Conservation (phyloP, 805 yeast genomes). For the Clavispora phyllophila region DNA sequence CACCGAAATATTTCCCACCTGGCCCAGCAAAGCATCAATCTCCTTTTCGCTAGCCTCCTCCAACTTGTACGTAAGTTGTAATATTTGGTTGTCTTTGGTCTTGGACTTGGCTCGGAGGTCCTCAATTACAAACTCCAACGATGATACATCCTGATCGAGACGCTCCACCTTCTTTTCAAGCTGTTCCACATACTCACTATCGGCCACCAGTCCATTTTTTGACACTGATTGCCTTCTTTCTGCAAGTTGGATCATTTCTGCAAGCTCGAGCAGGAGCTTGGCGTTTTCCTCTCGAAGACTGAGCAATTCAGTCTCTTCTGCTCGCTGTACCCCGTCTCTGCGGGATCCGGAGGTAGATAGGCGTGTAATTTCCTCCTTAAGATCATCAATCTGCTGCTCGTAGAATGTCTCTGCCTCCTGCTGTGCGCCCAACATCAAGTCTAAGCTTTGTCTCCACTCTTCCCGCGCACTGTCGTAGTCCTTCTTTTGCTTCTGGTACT, state of each 20-base stretch:
- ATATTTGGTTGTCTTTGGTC: constrained; percentile 10
- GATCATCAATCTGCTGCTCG: constrained; percentile 40
- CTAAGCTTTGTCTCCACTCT: constrained; percentile 56
- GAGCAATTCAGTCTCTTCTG: background rate
- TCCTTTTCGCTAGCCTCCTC: constrained; percentile 5
- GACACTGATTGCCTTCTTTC: background rate
- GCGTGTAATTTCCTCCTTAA: constrained; percentile 14
- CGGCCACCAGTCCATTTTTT: background rate
- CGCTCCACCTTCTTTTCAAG: constrained; percentile 7
- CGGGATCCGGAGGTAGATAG: background rate
- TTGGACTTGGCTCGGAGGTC: constrained; percentile 11
- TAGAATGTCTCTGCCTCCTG: constrained; percentile 50
- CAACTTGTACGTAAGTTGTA: constrained; percentile 11
- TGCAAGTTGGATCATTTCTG: background rate
- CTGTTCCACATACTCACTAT: constrained; percentile 6
- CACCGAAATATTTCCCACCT: constrained; percentile 7
- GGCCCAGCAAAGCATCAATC: constrained; percentile 3
- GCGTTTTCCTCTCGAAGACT: background rate
- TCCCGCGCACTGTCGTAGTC: constrained; percentile 50
- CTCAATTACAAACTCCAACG: constrained; percentile 13
- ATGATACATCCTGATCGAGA: constrained; percentile 13
- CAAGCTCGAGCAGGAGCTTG: background rate
- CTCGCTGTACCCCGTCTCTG: background rate
- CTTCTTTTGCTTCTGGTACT: constrained; percentile 40
- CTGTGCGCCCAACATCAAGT: constrained; percentile 49